Base-by-base conservation (phyloP, 257 asterid genomes). In the Fraxinus cuspidata region DNA sequence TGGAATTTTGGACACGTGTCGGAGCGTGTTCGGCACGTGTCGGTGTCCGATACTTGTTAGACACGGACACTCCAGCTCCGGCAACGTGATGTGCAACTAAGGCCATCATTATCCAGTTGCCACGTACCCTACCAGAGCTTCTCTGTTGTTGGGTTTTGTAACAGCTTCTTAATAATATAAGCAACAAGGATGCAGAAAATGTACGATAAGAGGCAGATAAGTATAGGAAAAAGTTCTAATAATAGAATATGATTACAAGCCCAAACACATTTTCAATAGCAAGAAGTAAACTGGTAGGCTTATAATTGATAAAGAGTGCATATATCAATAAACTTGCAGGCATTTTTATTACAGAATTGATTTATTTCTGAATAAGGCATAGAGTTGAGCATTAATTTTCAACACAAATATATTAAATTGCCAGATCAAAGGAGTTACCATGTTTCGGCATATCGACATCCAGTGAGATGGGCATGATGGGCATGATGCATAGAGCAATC, bases 401-500 rank as follows among this genome's bases (percentile, higher is more conserved):
- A 25, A 65, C 76, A 32, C 70, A 71, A 71, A 60, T 15, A 72
- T 19, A 58, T 21, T 58, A 51, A 72, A 71, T 34, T 79, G 35
- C 35, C 38, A 47, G 21, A 76, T 70, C 79, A 78, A 78, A 74
- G 71, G 78, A 80, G 51, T 73, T 89, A 96, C 99, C 99, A 96
- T 86, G 84, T 83, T 87, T 81, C 82, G 97, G 87, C 97, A 93
- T 85, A 96, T 87, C 31, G 89, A 89, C 76, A 96, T 87, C 99
- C 99, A 96, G 78, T 81, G 96, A n/a, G 99, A 93, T 51, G 99
- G 98, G 70, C 87, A 87, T 66, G 89, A 92, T 71, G 98, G 96
- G 86, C 97, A 88, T 71, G 99, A 92, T 66, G 96, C 96, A 88
- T 86, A 87, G 68, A 96, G 94, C 89, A 96, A 84, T 75, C 98